Base-by-base conservation (phyloP, 768 basidiomycete species). In the Calocera cornea region DNA sequence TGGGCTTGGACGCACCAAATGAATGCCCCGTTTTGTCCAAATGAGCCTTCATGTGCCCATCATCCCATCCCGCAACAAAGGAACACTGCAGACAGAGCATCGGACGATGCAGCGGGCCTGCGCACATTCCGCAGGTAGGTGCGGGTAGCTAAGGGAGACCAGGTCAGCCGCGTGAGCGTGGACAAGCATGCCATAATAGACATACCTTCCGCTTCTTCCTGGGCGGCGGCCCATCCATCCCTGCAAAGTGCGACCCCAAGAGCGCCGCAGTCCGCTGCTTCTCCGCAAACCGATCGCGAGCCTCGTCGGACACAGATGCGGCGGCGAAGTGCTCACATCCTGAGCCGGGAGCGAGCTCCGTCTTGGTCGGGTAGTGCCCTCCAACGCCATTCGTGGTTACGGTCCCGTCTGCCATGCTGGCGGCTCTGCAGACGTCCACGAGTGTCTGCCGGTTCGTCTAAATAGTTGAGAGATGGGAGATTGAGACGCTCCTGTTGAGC, bases 21-120 rank as follows among this genome's bases (percentile, higher is more conserved):
- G 73, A 72, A 76, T 93, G 90, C 0, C 80, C 80, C 1, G 79
- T 73, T 22, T 83, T 80, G 69, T 77, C 79, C 34, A 90, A 77
- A 74, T 93, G 91, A 2, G 73, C 75, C 0, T 78, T 72, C 31
- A 84, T 77, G 72, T 92, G 90, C 1, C 79, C 79, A 47, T 78
- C 79, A 14, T 74, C 69, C 89, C 89, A 92, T 70, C 90, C 91
- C 7, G 86, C 89, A 11, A 82, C 79, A 72, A 80, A 87, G 2
- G 83, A 72, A 71, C 90, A 92, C n/a, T 85, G 81, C 7, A 92
- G 77, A 70, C 90, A 92, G 1, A 82, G 85, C 72, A 87, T 86
- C 0, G 90, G 88, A 27, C 89, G 79, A 0, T 84, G 78, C 33
- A 90, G 77, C 1, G 83, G 72, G 1, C 80, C 64, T 10, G 77